Evolutionary conservation across 768 basidiomycete genomes (phyloP).

Genomic region (Naganishia friedmannii): DNA sequence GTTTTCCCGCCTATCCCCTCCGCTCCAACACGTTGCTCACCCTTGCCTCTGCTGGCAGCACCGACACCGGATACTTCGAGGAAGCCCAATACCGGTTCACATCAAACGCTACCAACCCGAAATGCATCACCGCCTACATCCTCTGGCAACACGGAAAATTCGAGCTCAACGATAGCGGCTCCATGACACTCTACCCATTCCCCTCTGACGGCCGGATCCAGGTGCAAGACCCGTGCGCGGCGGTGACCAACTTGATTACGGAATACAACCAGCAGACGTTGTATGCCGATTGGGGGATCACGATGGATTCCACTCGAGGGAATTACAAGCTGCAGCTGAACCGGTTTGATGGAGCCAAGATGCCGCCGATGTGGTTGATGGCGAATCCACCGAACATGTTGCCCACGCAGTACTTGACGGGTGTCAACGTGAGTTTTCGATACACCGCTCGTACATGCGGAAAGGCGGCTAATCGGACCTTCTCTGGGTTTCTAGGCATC

Average conservation of each 20-base stretch:
- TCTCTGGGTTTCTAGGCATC: neutral
- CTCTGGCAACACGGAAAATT: slow-evolving; percentile 87
- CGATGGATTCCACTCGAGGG: slow-evolving; percentile 62
- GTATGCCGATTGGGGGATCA: slow-evolving; percentile 66
- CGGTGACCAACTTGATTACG: slow-evolving; percentile 81
- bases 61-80: slow-evolving; percentile 75
- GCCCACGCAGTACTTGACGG: slow-evolving; percentile 67
- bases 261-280: slow-evolving; percentile 66
- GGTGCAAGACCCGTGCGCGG: slow-evolving; percentile 88
- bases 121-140: slow-evolving; percentile 83
- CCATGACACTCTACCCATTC: slow-evolving; percentile 69
- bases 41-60: slow-evolving; percentile 54
- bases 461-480: neutral
- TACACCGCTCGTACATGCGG: neutral
- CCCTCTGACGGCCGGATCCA: slow-evolving; percentile 83
- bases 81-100: slow-evolving; percentile 84
- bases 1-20: slow-evolving; percentile 51
- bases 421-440: slow-evolving; percentile 45
- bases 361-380: slow-evolving; percentile 60
- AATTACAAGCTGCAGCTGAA: slow-evolving; percentile 70
- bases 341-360: slow-evolving; percentile 70
- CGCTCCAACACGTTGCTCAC: slow-evolving; percentile 12
- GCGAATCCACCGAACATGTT: slow-evolving; percentile 79
- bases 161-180: slow-evolving; percentile 68
- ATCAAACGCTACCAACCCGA: slow-evolving; percentile 78